Base-by-base conservation (phyloP, 2,329 filamentous ascomycete species). In the Harringtonia aguacate region DNA sequence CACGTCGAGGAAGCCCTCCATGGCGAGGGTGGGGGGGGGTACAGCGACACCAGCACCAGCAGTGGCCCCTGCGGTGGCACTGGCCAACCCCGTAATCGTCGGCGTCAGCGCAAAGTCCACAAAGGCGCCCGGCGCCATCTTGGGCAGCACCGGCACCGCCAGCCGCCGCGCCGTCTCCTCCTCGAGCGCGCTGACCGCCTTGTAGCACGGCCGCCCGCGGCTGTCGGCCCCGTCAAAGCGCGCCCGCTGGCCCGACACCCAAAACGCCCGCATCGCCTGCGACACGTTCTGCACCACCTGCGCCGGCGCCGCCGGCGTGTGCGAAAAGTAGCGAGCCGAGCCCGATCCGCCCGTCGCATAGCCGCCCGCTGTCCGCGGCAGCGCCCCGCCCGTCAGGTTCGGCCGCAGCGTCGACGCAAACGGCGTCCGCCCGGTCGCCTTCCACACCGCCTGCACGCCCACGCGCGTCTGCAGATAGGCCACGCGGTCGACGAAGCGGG, bases 201-300 rank as follows among this genome's bases (percentile, higher is more conserved):
- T 83, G 69, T 87, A 95, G 47, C 77, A 75, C 64, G 84, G 84
- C 63, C 89, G 80, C 36, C 89, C 89, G 12, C 73, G 78, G 15
- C 76, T 63, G 44, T 81, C 79, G 36, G 83, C 61, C 13, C 90
- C 90, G 59, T 95, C 85, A 55, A 89, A 95, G 46, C 85, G 84
- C 10, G 84, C 81, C 61, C 89, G 92, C 56, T 94, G 80, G 0
- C 92, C 92, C 0, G 85, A 88, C n/a, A 95, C 72, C 65, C 86
- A 83, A 64, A 98, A 95, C 13, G 88, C 89, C 43, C 92, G 80
- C 56, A 97, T 81, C 6, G 88, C 92, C 54, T 88, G 81, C 13
- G 87, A 94, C n/a, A 95, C 90, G 63, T 95, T 95, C 61, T 92
- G 84, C 41, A 97, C 77, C 38, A 97, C 87, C 61, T 97, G 86